Evolutionary conservation across 345 rosid genomes (phyloP), one percentile per base, ranked within the genome.

Genomic region (Arabidopsis suecica): DNA sequence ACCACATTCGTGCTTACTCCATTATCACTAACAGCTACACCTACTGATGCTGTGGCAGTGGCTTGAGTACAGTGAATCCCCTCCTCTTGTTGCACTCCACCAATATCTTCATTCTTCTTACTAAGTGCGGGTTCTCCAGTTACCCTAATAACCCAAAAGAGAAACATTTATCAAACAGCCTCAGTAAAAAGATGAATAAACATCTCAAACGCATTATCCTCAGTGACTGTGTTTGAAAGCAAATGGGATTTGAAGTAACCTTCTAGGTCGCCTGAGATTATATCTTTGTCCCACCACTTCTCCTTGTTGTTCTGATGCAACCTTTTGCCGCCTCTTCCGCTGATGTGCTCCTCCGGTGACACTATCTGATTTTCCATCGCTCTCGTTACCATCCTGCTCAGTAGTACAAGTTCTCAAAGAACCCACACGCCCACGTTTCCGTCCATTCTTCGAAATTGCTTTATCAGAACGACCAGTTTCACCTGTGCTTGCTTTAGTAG

Each of bases 191-290:
- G 32, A 62, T 5, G 13, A 55, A 76, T 34, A 45, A 47, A 38
- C 38, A 54, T 32, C 42, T 34, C 44, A 47, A 59, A 32, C 12
- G 34, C 61, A 49, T 40, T 54, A 62, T 62, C 59, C 34, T 33
- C 62, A 68, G 63, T 5, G 63, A 37, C 12, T 49, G 51, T n/a
- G 28, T 68, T 54, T 61, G 48, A 51, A 41, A 61, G 69, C 50
- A 51, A 68, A 69, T 37, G 76, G 14, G 40, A 72, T 23, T 42
- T 49, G 9, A 82, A 78, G 83, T 83, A 71, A 90, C 97, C 64
- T 80, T 81, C 86, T 89, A 20, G 87, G 86, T 56, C 86, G 84
- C 71, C 97, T 88, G 72, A 95, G 85, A 81, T 92, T 89, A 66
- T 95, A 95, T 71, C 89, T 83, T 60, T 38, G 71, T 78, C 75